These are phyloP conservation scores for Cucurbita argyrosperma DNA, from an alignment of 306 rosid genomes.

Conservation along the genomic window DNA sequence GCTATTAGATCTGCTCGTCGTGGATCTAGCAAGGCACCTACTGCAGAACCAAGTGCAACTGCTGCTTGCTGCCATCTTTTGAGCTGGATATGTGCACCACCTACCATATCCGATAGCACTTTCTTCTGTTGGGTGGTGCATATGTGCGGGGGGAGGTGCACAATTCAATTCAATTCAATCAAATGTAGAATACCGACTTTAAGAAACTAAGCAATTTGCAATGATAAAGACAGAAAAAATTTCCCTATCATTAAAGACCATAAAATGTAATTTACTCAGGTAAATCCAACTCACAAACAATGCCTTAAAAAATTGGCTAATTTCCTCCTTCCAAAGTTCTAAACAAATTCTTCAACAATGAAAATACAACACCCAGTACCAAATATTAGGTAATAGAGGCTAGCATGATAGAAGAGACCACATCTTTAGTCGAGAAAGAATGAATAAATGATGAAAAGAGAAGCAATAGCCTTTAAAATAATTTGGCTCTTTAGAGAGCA, in stretches of 20 bases:
- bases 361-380: not conserved
- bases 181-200: not conserved
- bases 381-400: not conserved
- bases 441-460: not conserved
- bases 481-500: not conserved
- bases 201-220: too few relatives aligned
- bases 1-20: slow-evolving; percentile 92
- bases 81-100: slow-evolving; percentile 33
- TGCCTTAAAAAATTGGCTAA: not conserved
- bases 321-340: not conserved
- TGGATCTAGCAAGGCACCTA: slow-evolving; percentile 83
- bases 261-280: not conserved
- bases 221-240: not conserved
- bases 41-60: slow-evolving; percentile 79
- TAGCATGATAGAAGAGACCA: not conserved
- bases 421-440: not conserved
- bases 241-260: not conserved
- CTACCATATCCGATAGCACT: slow-evolving; percentile 28
- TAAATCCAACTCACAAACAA: not conserved
- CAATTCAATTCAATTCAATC: not conserved
- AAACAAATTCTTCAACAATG: not conserved
- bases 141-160: not conserved
- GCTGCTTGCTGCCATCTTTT: slow-evolving; percentile 85
- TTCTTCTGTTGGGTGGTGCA: not conserved
- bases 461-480: not conserved